phyloP scores from a whole-genome alignment of 1,139 yeast genomes.

The Saccharomyces pastorianus region DNA sequence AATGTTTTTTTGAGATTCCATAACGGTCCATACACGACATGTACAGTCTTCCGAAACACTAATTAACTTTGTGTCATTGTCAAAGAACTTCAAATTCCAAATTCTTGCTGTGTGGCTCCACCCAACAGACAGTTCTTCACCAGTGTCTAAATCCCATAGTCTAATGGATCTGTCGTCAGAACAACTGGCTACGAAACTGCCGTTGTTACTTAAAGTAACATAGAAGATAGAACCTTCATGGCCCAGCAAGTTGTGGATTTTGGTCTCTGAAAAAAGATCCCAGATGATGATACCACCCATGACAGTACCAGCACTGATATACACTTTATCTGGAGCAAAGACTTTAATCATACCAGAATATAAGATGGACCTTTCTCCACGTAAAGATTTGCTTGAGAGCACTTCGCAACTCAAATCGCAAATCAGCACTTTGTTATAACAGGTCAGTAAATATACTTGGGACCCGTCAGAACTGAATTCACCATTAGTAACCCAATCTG shows the following conservation, averaged over 20 bases:
- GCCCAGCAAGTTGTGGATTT: constrained; percentile 50
- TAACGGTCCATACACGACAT: constrained; percentile 60
- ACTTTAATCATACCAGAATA: constrained; percentile 75
- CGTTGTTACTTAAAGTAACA: constrained; percentile 55
- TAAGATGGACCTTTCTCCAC: constrained; percentile 71
- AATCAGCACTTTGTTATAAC: constrained; percentile 65
- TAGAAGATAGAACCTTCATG: constrained; percentile 93
- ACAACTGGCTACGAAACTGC: constrained; percentile 60
- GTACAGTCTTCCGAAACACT: constrained; percentile 90
- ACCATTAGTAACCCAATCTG: constrained; percentile 72
- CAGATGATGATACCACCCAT: constrained; percentile 81
- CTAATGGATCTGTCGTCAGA: constrained; percentile 89
- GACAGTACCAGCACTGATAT: constrained; percentile 84
- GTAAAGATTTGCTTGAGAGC: constrained; percentile 38
- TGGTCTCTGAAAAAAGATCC: constrained; percentile 43
- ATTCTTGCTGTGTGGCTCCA: constrained; percentile 98
- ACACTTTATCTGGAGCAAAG: constrained; percentile 36
- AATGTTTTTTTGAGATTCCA: constrained; percentile 21
- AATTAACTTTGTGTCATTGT: constrained; percentile 34
- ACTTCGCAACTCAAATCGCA: constrained; percentile 34
- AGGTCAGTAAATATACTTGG: constrained; percentile 51
- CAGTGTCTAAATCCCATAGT: constrained; percentile 55
- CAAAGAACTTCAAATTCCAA: constrained; percentile 67
- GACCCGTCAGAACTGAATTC: constrained; percentile 39
- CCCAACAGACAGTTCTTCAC: constrained; percentile 60